These are phyloP conservation scores for Pluteus cervinus DNA, from an alignment of 768 basidiomycete species.

Conservation along the genomic window DNA sequence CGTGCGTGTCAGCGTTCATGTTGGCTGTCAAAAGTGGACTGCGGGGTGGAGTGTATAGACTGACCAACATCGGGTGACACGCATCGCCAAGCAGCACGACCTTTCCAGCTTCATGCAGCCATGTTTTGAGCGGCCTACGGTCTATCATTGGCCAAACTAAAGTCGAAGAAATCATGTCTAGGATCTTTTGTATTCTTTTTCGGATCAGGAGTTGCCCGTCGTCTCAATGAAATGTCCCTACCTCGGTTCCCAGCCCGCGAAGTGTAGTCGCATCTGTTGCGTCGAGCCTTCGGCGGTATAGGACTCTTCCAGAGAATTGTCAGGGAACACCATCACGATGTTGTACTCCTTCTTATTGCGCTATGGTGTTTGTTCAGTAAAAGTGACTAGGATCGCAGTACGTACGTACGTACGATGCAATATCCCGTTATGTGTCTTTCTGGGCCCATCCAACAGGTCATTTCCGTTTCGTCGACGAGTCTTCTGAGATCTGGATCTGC, in stretches of 20 bases:
- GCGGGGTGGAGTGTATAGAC: slow-evolving; percentile 17
- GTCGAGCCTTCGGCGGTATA: slow-evolving; percentile 36
- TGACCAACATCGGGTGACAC: slow-evolving; percentile 53
- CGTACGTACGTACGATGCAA: slow-evolving; percentile 23
- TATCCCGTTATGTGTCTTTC: slow-evolving; percentile 30
- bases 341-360: slow-evolving; percentile 37
- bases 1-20: too few relatives aligned
- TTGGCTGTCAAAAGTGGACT: not conserved
- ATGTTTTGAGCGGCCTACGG: slow-evolving; percentile 38
- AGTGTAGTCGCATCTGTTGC: slow-evolving; percentile 41
- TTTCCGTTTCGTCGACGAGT: slow-evolving; percentile 45
- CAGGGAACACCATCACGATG: slow-evolving; percentile 37
- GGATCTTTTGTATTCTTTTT: slow-evolving; percentile 37
- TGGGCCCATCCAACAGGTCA: slow-evolving; percentile 59
- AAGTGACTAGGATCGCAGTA: not conserved
- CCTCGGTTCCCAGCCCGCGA: slow-evolving; percentile 44
- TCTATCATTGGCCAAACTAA: slow-evolving; percentile 45
- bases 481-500: slow-evolving; percentile 44
- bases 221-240: slow-evolving; percentile 7
- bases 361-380: slow-evolving; percentile 10
- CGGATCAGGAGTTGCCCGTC: not conserved
- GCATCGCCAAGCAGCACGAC: slow-evolving; percentile 48
- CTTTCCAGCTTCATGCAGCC: slow-evolving; percentile 39
- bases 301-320: slow-evolving; percentile 32
- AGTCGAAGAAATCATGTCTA: slow-evolving; percentile 37